phyloP scores from a whole-genome alignment of 75 land plant species.

The Pinus albicaulis region DNA sequence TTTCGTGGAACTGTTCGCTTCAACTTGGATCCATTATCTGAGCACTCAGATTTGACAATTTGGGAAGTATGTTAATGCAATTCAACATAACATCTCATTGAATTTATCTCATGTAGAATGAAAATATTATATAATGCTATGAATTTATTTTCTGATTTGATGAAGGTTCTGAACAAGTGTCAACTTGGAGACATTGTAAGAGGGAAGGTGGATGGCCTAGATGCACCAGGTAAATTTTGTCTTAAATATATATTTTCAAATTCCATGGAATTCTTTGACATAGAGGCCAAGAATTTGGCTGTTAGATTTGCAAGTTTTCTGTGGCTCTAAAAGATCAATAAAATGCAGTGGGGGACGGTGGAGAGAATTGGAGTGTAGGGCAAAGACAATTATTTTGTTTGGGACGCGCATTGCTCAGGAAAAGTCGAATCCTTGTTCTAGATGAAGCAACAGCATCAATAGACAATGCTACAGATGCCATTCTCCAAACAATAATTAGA shows the following conservation, averaged over 20 bases:
- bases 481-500: constrained; percentile 21
- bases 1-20: constrained; percentile 47
- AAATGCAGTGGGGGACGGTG: constrained; percentile 25
- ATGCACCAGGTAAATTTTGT: constrained; percentile 1
- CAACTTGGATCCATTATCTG: constrained; percentile 39
- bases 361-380: constrained; percentile 41
- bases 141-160: background rate
- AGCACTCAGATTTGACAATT: constrained; percentile 35
- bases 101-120: background rate
- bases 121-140: too few species aligned
- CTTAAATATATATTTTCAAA: background rate
- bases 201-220: constrained; percentile 17
- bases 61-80: constrained; percentile 35
- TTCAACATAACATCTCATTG: background rate
- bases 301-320: background rate
- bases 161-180: constrained; percentile 39
- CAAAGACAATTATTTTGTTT: constrained; percentile 33
- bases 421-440: constrained; percentile 29
- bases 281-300: background rate
- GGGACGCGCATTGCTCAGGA: constrained; percentile 28
- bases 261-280: background rate
- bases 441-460: constrained; percentile 42
- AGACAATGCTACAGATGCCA: constrained; percentile 27
- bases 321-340: background rate
- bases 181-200: constrained; percentile 40